Base-by-base conservation (phyloP, 2,329 filamentous ascomycete genomes). In the Verticillium albo-atrum region DNA sequence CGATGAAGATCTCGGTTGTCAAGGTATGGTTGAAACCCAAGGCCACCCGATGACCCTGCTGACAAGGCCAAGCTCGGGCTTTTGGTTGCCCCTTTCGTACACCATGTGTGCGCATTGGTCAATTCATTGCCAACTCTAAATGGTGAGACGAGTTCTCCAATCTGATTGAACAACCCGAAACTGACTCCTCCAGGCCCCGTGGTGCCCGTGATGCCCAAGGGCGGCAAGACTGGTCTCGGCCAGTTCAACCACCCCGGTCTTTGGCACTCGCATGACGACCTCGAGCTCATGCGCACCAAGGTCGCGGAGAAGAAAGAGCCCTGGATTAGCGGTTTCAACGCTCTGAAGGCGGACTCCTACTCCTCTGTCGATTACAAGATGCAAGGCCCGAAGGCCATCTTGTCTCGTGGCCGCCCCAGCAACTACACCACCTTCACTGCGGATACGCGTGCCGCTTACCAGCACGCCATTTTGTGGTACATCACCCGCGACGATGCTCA, bases 391-490 rank as follows among this genome's bases (percentile, higher is more conserved):
- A 64, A 70, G 6, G 53, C 61, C 0, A 66, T 75, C 2, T 54
- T 71, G 6, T 72, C 68, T 5, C 69, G 74, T 1, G 73, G 75
- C 0, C 5, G 54, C 4, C 58, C 64, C 42, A 74, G 67, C 63
- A 77, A 77, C 55, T 75, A 75, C 51, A 72, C 67, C 3, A 64
- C 66, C 1, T 77, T 77, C 59, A 67, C 71, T 12, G 61, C 67
- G 3, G 75, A 77, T 60, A 68, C 65, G 4, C 68, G 75, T 20
- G 75, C 74, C 0, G 74, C 74, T 1, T 77, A 68, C 60, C 75
- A 77, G 57, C 75, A 77, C 53, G 69, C 75, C 5, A 63, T 76
- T 9, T 75, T 76, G 74, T 77, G 74, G 75, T 76, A 77, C 55
- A 75, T 78, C 58, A 77, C 75, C 1, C 64, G 66, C 7, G 66